phyloP scores from a whole-genome alignment of 176 grass and related monocot genomes.

The Chrysopogon serrulatus region DNA sequence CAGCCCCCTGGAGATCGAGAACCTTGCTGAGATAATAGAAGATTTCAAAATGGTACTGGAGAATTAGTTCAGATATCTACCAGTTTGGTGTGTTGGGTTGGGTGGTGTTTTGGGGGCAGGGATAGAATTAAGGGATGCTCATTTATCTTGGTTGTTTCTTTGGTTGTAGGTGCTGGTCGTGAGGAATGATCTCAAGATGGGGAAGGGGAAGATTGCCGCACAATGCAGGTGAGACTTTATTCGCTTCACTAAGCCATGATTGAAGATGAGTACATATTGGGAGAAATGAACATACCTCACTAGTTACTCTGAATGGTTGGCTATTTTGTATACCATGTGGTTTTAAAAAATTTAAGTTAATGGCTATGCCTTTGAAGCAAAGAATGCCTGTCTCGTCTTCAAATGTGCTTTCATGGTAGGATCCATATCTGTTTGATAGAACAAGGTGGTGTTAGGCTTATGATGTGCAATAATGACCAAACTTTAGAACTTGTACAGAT shows the following conservation, averaged over 20 bases:
- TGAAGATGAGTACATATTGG: not conserved
- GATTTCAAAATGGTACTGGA: conserved; percentile 90
- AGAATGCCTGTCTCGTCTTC: not conserved
- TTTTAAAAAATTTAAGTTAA: not conserved
- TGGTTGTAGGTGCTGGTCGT: conserved; percentile 73
- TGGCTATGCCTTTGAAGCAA: not conserved
- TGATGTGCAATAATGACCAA: not conserved
- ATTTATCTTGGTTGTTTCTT: not conserved
- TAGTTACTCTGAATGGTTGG: not conserved
- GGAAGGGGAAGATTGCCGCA: conserved; percentile 94
- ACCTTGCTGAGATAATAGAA: conserved; percentile 81
- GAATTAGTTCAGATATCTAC: not conserved
- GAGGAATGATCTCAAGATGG: conserved; percentile 98
- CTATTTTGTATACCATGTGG: not conserved
- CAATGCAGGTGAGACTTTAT: conserved; percentile 69
- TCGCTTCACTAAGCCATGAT: not conserved
- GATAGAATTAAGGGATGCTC: not conserved
- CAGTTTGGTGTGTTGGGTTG: not conserved
- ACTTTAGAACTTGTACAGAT: not conserved
- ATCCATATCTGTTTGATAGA: not conserved
- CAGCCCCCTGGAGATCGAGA: conserved; percentile 69
- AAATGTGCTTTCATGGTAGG: too few species aligned
- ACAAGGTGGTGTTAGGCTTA: not conserved
- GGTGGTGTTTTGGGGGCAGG: not conserved
- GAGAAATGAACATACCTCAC: not conserved